These are phyloP conservation scores for Physcomitrium patens DNA, from an alignment of 225 moss, liverwort and hornwort genomes.

Conservation along the genomic window DNA sequence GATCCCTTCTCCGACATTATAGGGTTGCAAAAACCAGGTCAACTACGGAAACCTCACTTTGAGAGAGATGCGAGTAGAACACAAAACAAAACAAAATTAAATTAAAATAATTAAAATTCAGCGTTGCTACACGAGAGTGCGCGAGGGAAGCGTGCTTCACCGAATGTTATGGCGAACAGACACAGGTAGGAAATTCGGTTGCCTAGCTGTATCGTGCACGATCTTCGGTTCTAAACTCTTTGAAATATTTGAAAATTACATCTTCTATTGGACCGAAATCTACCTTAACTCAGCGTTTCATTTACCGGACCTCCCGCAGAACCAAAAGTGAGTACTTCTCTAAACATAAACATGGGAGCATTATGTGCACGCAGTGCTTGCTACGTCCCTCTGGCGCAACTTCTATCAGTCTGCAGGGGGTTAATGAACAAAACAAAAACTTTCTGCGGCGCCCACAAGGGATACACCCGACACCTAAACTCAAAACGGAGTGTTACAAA, in stretches of 20 bases:
- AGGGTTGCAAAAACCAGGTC: conserved; percentile 32
- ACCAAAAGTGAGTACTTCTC: conserved; percentile 13
- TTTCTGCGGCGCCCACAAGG: conserved; percentile 13
- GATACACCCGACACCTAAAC: not conserved
- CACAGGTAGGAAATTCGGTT: conserved; percentile 11
- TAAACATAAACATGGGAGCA: conserved; percentile 8
- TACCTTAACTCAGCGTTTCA: conserved; percentile 23
- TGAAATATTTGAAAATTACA: conserved; percentile 9
- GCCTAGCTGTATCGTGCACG: not conserved
- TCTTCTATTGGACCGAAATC: conserved; percentile 6
- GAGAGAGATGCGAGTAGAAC: conserved; percentile 9
- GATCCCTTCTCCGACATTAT: conserved; percentile 11
- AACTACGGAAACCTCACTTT: conserved; percentile 16
- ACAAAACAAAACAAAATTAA: not conserved
- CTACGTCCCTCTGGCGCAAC: conserved; percentile 21
- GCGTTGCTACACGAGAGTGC: conserved; percentile 5
- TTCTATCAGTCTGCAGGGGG: conserved; percentile 9
- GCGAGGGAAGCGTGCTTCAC: conserved; percentile 10
- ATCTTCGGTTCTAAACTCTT: conserved; percentile 34
- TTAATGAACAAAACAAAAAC: conserved; percentile 14
- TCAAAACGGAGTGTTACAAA: conserved; percentile 19
- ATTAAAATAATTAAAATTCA: not conserved
- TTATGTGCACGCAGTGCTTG: conserved; percentile 12
- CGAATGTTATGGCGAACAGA: conserved; percentile 21
- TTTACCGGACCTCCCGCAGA: conserved; percentile 20